Base-by-base conservation (phyloP, 2,329 filamentous ascomycete genomes). In the Elsinoe australis region DNA sequence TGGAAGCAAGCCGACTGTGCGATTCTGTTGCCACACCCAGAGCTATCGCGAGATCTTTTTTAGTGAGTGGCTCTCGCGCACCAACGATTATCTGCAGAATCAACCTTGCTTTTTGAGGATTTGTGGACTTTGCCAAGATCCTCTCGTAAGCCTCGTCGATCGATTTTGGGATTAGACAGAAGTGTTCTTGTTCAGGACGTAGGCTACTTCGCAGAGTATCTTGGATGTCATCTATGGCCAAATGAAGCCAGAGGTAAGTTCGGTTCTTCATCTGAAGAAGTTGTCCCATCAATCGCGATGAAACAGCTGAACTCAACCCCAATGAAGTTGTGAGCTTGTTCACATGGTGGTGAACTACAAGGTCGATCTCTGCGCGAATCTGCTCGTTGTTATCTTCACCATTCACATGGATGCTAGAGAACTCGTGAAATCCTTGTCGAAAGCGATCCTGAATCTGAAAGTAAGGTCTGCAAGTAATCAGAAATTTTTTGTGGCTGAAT, bases 91-190 rank as follows among this genome's bases (percentile, higher is more conserved):
- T 60, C 8, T 53, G 51, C 1, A 62, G 49, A 12, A 62, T 48
- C 17, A 48, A 36, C 42, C 18, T 33, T 12, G 41, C 50, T n/a
- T 51, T 38, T 24, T 49, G 9, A 12, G 36, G 9, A 18, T 47
- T 12, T 3, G 22, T n/a, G 9, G 31, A 18, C 49, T 36, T 28
- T 15, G 24, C 22, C 5, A 61, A 47, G 15, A 64, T 59, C 22
- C 55, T 56, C 38, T 60, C 54, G 50, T 63, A 63, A 6, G 58
- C 59, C 19, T 57, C 54, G n/a, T 61, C 56, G 3, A 63, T 58
- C 17, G 53, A 54, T 5, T 26, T 19, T 2, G 61, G 57, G 10
- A 62, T 47, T 6, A 15, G 47, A n/a, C n/a, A n/a, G n/a, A n/a
- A n/a, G n/a, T n/a, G n/a, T n/a, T n/a, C n/a, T n/a, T n/a, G n/a